Base-by-base conservation (phyloP, 257 asterid species). In the Coffea eugenioides region DNA sequence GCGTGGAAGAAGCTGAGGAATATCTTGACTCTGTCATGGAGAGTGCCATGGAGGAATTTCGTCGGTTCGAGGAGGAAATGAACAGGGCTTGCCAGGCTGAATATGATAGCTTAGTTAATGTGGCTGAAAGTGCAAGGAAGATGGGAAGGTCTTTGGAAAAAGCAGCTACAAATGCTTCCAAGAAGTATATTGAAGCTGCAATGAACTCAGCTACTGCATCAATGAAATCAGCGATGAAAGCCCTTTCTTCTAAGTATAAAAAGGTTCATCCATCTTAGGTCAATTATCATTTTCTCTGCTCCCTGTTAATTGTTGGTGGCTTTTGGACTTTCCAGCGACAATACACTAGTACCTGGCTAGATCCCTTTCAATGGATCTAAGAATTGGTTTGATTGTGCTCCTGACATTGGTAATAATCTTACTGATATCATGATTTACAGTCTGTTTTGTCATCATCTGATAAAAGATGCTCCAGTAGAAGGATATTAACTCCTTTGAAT, bases 181-280 rank as follows among this genome's bases (percentile, higher is more conserved):
- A 83, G 56, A 90, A 83, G 92, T 95, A 93, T 76, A 85, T 95
- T 77, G 98, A 95, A 74, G 91, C 90, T 56, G 97, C 98, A n/a
- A 77, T 91, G 8, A 89, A 82, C 65, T 93, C 99, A 0, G 97
- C 97, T 20, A 64, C 87, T 15, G 88, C 97, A 15, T 93, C 99
- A 8, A 87, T 93, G 97, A 95, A 81, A 85, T 90, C 98, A 5
- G 98, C 99, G 4, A 65, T 90, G 18, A 89, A 81, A 81, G 87
- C 92, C 8, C 27, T 93, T 69, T 79, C 98, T 48, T 74, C 88
- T 13, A 77, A 85, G 36, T 80, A 91, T 25, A 94, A 89, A 8
- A 95, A 95, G 93, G 94, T 95, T 83, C 97, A 95, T 83, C 95
- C 99, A 57, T 89, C 95, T 34, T 95, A 91, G 87, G 72, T 54